Base-by-base conservation (phyloP, 1,139 yeast genomes). In the Hyphopichia fennica region DNA sequence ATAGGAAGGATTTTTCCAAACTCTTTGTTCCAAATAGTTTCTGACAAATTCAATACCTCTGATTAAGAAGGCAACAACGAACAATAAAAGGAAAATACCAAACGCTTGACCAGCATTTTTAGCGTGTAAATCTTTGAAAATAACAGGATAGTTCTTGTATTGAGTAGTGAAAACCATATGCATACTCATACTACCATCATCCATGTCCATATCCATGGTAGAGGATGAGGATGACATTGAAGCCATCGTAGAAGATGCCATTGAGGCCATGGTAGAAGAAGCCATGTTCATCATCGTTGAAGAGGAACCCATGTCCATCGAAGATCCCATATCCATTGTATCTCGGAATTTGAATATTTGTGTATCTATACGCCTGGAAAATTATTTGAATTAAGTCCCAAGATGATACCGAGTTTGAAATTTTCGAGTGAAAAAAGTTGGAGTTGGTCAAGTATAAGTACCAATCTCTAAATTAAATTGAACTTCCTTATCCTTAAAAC, bases 21-120 rank as follows among this genome's bases (percentile, higher is more conserved):
- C 84, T 46, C 67, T 73, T 48, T 81, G 84, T 55, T 86, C 91
- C 48, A 85, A 58, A 55, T 84, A 85, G 52, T 80, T 74, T 46
- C 80, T 72, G 18, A 75, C 49, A 57, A 84, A 85, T 38, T 79
- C 76, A 19, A 82, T 45, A 4, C 85, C 83, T 54, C 86, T 75
- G 44, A 82, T 70, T 34, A 74, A 62, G 51, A 85, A 77, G 0
- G 84, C 83, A 13, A 79, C 65, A 29, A 75, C 72, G 53, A 85
- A 77, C 27, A 86, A 58, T 27, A 82, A 64, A 34, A 82, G 62
- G 54, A 84, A 86, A 17, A 86, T 84, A 28, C 91, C 95, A 58
- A 85, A 85, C 0, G 87, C 90, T 44, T 77, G 74, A 13, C 74
- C 89, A 20, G 76, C 77, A 37, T 65, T 68, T 3, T 64, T 49